These are phyloP conservation scores for Trichoderma atrobrunneum DNA, from an alignment of 2,329 filamentous ascomycete species.

Conservation along the genomic window DNA sequence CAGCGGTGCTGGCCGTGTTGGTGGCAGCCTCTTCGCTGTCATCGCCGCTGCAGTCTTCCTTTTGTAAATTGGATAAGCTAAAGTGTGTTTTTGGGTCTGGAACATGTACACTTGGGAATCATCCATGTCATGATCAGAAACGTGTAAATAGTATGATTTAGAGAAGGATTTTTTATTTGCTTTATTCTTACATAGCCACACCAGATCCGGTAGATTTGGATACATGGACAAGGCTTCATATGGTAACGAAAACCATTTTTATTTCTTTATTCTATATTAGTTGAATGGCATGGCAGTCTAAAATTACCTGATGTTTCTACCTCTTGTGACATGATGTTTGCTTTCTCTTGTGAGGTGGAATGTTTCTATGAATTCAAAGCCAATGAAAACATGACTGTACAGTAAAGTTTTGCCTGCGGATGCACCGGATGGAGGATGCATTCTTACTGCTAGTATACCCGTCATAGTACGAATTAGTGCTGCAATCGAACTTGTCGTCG, in stretches of 20 bases:
- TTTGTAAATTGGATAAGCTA: conserved; percentile 30
- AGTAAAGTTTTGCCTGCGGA: neutral
- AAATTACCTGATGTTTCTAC: neutral
- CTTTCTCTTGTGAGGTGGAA: neutral
- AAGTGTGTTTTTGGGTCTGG: conserved; percentile 14
- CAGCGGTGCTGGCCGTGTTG: conserved; percentile 33
- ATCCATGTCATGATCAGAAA: conserved; percentile 10
- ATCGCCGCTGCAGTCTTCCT: conserved; percentile 35
- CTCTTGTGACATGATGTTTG: neutral
- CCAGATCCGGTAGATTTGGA: conserved; percentile 13
- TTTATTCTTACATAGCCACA: conserved; percentile 15
- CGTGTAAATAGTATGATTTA: conserved; percentile 20
- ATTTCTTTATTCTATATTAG: conserved; percentile 17
- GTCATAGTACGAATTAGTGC: neutral
- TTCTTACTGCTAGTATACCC: neutral
- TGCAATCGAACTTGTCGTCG: neutral
- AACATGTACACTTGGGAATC: conserved; percentile 9
- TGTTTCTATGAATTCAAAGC: neutral
- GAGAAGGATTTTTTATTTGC: conserved; percentile 5
- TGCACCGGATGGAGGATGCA: neutral
- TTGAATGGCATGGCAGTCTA: conserved; percentile 13
- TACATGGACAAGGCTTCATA: conserved; percentile 1
- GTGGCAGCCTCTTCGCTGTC: conserved; percentile 30
- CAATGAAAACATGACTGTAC: neutral
- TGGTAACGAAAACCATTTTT: conserved; percentile 17